A percentile compares a stretch with the other conserved stretches of the same genome.
Evolutionary conservation across 148 eudicot species (phyloP).

Genomic region (Rheum nobile): DNA sequence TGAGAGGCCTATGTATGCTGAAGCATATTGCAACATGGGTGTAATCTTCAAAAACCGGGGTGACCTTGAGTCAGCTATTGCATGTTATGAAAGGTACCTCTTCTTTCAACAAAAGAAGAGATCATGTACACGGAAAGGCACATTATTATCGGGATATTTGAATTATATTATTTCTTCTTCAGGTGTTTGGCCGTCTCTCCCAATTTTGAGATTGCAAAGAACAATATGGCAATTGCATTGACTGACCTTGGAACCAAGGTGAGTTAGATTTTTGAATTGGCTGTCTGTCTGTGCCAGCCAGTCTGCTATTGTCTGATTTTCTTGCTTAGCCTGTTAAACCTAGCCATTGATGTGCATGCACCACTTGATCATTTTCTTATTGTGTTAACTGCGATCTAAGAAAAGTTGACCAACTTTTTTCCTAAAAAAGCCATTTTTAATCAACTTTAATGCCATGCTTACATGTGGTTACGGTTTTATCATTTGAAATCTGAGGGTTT

Average conservation of each 20-base stretch:
- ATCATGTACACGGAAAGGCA: neutral
- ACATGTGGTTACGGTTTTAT: neutral
- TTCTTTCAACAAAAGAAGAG: neutral
- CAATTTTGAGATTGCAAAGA: constrained; percentile 96
- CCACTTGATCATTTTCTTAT: neutral
- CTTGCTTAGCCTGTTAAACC: neutral
- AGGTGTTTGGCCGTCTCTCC: constrained; percentile 99
- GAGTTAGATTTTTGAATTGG: constrained; percentile 6
- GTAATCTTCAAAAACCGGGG: constrained; percentile 94
- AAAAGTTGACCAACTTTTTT: neutral
- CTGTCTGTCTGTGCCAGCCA: constrained; percentile 11
- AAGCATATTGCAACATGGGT: constrained; percentile 99
- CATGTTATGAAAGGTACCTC: constrained; percentile 91
- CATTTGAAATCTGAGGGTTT: neutral
- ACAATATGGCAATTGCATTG: constrained; percentile 97
- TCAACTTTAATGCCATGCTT: neutral
- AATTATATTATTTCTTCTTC: constrained; percentile 4
- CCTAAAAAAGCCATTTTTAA: neutral
- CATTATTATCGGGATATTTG: neutral
- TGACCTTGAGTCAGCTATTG: constrained; percentile 88
- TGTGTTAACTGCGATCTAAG: neutral
- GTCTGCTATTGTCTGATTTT: neutral
- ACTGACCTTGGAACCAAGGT: constrained; percentile 99
- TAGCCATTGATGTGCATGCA: neutral
- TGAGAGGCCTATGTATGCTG: constrained; percentile 98